Evolutionary conservation across 768 basidiomycete genomes (phyloP).

Genomic region (Lactarius sp.): DNA sequence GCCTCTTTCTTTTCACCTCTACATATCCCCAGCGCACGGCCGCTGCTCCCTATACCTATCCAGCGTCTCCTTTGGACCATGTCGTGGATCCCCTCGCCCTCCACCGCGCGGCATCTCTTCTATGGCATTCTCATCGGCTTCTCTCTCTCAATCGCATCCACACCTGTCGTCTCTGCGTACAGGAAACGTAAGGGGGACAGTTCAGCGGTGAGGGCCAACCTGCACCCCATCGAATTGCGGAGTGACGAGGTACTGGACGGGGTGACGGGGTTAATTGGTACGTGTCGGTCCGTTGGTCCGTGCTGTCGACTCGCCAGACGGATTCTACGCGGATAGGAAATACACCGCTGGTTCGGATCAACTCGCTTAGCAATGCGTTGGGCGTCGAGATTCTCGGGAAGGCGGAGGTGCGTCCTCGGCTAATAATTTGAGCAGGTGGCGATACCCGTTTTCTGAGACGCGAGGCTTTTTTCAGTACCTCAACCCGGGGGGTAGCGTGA

Average conservation of each 20-base stretch:
- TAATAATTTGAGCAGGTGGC: neutral
- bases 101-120: conserved; percentile 34
- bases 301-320: too few species aligned
- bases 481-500: conserved; percentile 97
- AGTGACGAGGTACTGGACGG: conserved; percentile 78
- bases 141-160: conserved; percentile 67
- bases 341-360: conserved; percentile 88
- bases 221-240: conserved; percentile 62
- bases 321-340: conserved; percentile 56
- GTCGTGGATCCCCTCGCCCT: conserved; percentile 29
- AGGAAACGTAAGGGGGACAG: conserved; percentile 47
- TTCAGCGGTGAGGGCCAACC: conserved; percentile 31
- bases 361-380: conserved; percentile 83
- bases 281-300: conserved; percentile 24
- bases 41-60: conserved; percentile 12
- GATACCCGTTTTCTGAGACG: conserved; percentile 3
- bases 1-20: neutral
- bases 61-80: conserved; percentile 3
- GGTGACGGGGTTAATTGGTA: conserved; percentile 82
- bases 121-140: conserved; percentile 68
- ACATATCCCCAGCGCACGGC: conserved; percentile 17
- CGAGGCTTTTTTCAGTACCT: conserved; percentile 56
- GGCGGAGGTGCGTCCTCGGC: conserved; percentile 61
- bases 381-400: conserved; percentile 95
- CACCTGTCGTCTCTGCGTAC: conserved; percentile 53